These are phyloP conservation scores for Aspergillus affinis DNA, from an alignment of 495 filamentous ascomycete species.

Conservation along the genomic window DNA sequence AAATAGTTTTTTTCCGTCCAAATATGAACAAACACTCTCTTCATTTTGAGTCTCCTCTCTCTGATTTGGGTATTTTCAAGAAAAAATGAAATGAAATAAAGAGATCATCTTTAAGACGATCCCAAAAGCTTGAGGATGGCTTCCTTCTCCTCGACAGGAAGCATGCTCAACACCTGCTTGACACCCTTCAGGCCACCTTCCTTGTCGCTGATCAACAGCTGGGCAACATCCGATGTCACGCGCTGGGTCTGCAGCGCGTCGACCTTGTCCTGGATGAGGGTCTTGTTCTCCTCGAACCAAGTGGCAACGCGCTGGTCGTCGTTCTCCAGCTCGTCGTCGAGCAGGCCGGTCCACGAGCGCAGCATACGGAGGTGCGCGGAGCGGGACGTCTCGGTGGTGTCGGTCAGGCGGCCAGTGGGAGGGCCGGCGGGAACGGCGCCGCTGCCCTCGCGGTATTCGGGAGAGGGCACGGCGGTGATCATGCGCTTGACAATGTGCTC, in stretches of 20 bases:
- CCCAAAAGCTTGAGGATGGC: constrained; percentile 72
- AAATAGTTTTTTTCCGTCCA: constrained; percentile 8
- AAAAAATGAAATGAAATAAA: constrained; percentile 14
- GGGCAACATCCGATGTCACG: constrained; percentile 75
- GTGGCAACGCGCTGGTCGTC: constrained; percentile 81
- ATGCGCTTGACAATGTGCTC: constrained; percentile 93
- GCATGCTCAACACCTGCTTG: constrained; percentile 76
- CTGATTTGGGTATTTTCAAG: constrained; percentile 3
- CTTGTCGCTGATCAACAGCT: constrained; percentile 69
- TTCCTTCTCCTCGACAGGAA: constrained; percentile 86
- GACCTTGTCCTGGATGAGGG: constrained; percentile 72
- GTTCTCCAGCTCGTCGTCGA: constrained; percentile 62
- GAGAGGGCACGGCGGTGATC: constrained; percentile 50
- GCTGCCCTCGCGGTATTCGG: constrained; percentile 27
- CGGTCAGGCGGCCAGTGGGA: constrained; percentile 19
- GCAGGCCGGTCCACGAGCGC: constrained; percentile 72
- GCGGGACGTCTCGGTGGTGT: constrained; percentile 47
- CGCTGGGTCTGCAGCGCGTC: constrained; percentile 75
- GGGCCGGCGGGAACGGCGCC: constrained; percentile 36
- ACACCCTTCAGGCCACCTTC: constrained; percentile 84
- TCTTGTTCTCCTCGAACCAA: constrained; percentile 97
- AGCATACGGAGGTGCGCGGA: constrained; percentile 66
- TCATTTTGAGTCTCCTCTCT: neutral
- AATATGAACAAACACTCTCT: neutral
- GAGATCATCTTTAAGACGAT: constrained; percentile 35